Percentiles rank a stretch among this genome's conserved stretches.
These are phyloP conservation scores for Eucalyptus paniculata DNA, from an alignment of 345 rosid genomes.

Conservation along the genomic window DNA sequence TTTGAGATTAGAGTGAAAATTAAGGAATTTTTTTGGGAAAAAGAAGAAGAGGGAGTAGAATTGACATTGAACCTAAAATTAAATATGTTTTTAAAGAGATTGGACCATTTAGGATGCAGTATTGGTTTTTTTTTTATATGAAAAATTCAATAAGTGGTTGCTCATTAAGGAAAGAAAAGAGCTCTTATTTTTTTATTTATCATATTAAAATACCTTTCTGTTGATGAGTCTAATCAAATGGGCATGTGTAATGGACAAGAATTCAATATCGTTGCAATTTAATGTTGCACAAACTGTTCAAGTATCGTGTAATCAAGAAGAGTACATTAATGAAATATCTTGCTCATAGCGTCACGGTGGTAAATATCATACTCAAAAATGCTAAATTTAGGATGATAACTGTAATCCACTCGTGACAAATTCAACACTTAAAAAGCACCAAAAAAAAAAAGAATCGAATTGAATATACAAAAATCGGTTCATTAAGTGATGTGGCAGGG, in stretches of 20 bases:
- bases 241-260: background rate
- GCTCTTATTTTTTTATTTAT: background rate
- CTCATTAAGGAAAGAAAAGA: background rate
- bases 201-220: background rate
- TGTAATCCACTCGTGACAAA: background rate
- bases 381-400: background rate
- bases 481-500: background rate
- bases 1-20: background rate
- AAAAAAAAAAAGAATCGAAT: background rate
- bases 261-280: background rate
- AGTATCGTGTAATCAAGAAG: fast-evolving
- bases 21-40: too few relatives aligned
- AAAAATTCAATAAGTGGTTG: background rate
- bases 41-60: background rate
- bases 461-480: background rate
- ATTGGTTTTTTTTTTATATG: background rate
- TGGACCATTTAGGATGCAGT: background rate
- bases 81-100: background rate
- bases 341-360: fast-evolving
- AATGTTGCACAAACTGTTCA: background rate
- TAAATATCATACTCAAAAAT: background rate
- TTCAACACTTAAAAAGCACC: background rate
- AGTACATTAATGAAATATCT: background rate
- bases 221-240: background rate
- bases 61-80: too few relatives aligned